Evolutionary conservation across 345 rosid genomes (phyloP).

Genomic region (Carallia brachiata): DNA sequence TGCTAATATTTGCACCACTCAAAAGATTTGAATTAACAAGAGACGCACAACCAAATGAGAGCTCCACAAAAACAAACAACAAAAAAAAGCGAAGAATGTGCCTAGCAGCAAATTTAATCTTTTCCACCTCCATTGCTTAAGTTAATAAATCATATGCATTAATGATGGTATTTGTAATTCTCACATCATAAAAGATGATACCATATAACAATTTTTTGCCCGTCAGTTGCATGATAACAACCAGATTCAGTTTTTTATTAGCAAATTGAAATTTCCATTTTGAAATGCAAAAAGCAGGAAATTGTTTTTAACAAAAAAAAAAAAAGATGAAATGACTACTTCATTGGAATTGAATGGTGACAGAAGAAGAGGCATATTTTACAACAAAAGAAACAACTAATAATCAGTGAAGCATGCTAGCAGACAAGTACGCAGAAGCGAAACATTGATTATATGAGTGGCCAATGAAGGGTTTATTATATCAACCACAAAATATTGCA

Average conservation of each 20-base stretch:
- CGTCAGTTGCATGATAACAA: not conserved
- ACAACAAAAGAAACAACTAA: not conserved
- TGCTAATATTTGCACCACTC: too few species aligned
- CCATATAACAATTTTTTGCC: not conserved
- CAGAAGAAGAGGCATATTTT: not conserved
- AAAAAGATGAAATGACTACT: not conserved
- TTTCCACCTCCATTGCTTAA: too few species aligned
- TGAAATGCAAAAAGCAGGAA: not conserved
- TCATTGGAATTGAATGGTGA: too few species aligned
- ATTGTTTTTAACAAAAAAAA: not conserved
- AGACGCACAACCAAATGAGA: too few species aligned
- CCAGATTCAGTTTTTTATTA: not conserved
- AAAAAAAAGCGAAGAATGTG: too few species aligned
- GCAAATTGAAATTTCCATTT: not conserved
- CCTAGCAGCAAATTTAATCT: too few species aligned
- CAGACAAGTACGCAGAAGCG: not conserved
- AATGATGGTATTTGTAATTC: too few species aligned
- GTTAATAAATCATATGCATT: too few species aligned
- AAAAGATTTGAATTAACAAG: too few species aligned
- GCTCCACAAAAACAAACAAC: too few species aligned
- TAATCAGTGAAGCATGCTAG: too few species aligned
- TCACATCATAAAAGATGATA: not conserved
- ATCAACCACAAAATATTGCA: not conserved
- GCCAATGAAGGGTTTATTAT: not conserved
- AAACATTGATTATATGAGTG: not conserved